Evolutionary conservation across 305 asterid genomes (phyloP), one percentile per base, ranked within the genome.

Genomic region (Rubia tinctorum): DNA sequence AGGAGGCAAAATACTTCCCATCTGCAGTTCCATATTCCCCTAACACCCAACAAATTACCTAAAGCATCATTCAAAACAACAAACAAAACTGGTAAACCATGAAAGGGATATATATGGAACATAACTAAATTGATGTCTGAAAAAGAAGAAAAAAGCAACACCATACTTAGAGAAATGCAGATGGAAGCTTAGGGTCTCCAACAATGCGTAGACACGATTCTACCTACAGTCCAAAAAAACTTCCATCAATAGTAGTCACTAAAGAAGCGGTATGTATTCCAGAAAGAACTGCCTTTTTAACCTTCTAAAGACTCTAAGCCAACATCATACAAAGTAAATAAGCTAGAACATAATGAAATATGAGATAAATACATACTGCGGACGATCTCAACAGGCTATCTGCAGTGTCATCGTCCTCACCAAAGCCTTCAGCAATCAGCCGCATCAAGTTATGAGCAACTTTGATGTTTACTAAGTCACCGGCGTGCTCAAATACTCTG

Each of bases 11-110:
- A 81, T 89, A 87, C 79, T 89, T 95, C 71, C 97, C 97, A 85
- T 87, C 96, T 74, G 93, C 95, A 78, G 96, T 89, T 76, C 97
- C 98, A 80, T 92, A 93, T 88, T 95, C 99, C 66, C 99, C 99
- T 81, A 93, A 80, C 76, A 95, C 97, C 99, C 98, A 95, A 78
- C 99, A 95, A 80, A 95, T 95, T 73, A 95, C 96, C 99, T 95
- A 82, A 12, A 25, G 69, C 53, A 45, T 73, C 68, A 63, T 37
- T 44, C 72, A 45, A 47, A 58, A 11, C 65, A 13, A 8, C 20
- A 55, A 56, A 30, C 12, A 20, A 12, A 8, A 34, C 34, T 11
- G 18, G 73, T 18, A 25, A 18, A n/a, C 40, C 40, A 49, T 20
- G 71, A n/a, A n/a, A 59, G 80, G 73, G 30, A 61, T 45, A 66